Conservation (phyloP, 2,329 filamentous ascomycete genomes). For the Alternaria brassicae region DNA sequence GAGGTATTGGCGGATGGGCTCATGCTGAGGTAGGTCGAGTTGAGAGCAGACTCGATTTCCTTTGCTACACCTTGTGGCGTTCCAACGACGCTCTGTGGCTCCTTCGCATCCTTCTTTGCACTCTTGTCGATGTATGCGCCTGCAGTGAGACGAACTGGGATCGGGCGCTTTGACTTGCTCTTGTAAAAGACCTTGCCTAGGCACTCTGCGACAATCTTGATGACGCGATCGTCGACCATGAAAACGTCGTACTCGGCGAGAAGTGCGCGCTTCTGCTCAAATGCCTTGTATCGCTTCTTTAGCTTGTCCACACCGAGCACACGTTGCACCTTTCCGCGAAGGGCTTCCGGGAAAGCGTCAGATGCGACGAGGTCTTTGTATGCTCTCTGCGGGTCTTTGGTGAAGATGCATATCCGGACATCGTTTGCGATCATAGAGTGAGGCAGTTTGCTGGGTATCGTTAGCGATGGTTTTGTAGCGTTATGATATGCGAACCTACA, state of each 20-base stretch:
- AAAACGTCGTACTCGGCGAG: slow-evolving; percentile 90
- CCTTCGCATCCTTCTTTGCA: slow-evolving; percentile 45
- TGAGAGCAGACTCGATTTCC: slow-evolving; percentile 80
- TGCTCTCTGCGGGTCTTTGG: slow-evolving; percentile 78
- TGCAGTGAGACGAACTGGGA: slow-evolving; percentile 77
- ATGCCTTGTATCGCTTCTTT: slow-evolving; percentile 87
- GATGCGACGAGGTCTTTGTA: slow-evolving; percentile 89
- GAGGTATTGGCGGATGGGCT: slow-evolving; percentile 80
- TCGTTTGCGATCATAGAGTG: slow-evolving; percentile 73
- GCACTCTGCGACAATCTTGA: slow-evolving; percentile 72
- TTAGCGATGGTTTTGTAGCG: slow-evolving; percentile 22
- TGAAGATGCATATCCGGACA: slow-evolving; percentile 83
- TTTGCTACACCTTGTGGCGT: slow-evolving; percentile 72
- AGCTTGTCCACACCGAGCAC: slow-evolving; percentile 86
- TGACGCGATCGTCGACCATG: slow-evolving; percentile 87
- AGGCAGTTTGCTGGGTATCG: slow-evolving; percentile 63
- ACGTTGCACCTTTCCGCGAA: slow-evolving; percentile 58
- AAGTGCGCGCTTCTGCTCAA: slow-evolving; percentile 80
- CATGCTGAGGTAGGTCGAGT: slow-evolving; percentile 80
- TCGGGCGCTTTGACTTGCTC: slow-evolving; percentile 79
- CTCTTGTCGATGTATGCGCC: slow-evolving; percentile 67
- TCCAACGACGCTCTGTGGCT: slow-evolving; percentile 55
- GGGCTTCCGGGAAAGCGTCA: slow-evolving; percentile 62
- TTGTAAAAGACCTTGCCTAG: slow-evolving; percentile 96
- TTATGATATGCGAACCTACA: slow-evolving; percentile 51